Evolutionary conservation across 2,329 filamentous ascomycete genomes (phyloP).

Genomic region (Cordyceps pruinosa): DNA sequence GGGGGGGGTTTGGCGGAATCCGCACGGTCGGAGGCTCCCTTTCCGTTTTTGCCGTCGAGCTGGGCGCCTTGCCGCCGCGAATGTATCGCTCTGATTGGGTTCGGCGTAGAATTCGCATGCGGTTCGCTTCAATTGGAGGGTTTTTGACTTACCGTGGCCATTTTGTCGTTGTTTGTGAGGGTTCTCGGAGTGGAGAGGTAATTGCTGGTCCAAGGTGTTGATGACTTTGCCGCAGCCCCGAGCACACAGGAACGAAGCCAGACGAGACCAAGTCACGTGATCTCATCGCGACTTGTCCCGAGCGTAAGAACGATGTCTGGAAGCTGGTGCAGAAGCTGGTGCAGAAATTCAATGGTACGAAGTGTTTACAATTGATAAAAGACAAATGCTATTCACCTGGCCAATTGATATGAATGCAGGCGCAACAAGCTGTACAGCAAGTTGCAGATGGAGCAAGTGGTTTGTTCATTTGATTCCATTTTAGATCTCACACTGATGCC

Average conservation of each 20-base stretch:
- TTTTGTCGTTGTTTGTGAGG: conserved; percentile 47
- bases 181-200: conserved; percentile 42
- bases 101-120: conserved; percentile 2
- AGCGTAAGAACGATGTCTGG: neutral
- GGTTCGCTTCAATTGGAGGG: conserved; percentile 22
- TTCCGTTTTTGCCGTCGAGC: conserved; percentile 1
- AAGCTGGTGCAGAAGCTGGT: neutral
- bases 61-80: neutral
- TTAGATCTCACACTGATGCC: conserved; percentile 6
- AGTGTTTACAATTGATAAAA: neutral
- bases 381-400: neutral
- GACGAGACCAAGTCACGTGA: conserved; percentile 13
- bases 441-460: neutral
- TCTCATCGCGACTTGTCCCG: conserved; percentile 9
- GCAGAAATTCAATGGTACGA: neutral
- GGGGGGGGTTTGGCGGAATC: conserved; percentile 14
- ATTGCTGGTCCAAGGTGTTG: conserved; percentile 39
- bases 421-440: neutral
- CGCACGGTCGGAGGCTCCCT: conserved; percentile 1
- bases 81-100: neutral
- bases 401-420: neutral
- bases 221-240: conserved; percentile 37
- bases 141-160: conserved; percentile 58
- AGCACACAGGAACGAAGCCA: conserved; percentile 19
- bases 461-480: conserved; percentile 13